These are phyloP conservation scores for Luffa aegyptiaca DNA, from an alignment of 306 rosid species.

Conservation along the genomic window DNA sequence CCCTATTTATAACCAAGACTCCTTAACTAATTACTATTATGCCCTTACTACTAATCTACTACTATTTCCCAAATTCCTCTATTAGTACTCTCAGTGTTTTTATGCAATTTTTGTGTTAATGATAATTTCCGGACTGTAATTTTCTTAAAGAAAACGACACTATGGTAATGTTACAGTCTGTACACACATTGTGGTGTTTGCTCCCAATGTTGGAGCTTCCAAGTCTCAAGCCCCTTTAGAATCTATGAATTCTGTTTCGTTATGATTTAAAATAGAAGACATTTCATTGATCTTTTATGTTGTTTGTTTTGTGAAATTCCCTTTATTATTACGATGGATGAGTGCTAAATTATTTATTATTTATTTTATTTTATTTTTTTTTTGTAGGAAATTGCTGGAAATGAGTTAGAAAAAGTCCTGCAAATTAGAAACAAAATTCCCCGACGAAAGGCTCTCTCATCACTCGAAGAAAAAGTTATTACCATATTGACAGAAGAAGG, in stretches of 20 bases:
- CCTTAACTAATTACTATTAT: no score
- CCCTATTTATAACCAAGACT: no score
- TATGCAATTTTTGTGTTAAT: not conserved
- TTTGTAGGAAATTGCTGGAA: slow-evolving; percentile 76
- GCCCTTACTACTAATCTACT: no score
- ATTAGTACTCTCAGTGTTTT: not conserved
- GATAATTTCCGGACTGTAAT: not conserved
- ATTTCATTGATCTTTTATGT: not conserved
- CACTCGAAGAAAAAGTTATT: slow-evolving; percentile 72
- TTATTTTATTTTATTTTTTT: not conserved
- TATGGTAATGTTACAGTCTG: not conserved
- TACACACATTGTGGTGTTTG: not conserved
- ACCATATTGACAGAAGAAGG: slow-evolving; percentile 78
- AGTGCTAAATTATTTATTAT: not conserved
- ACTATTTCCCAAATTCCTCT: no score
- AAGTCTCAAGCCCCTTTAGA: not conserved
- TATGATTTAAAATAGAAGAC: not conserved
- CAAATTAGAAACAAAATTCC: slow-evolving; percentile 83
- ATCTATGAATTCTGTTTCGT: not conserved
- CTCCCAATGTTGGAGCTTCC: not conserved
- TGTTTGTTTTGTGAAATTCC: not conserved
- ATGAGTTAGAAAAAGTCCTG: slow-evolving; percentile 55
- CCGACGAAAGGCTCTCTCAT: slow-evolving; percentile 76
- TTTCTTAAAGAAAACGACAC: not conserved
- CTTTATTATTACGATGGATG: not conserved